Conservation (phyloP, 257 asterid species). For the Lavandula angustifolia region DNA sequence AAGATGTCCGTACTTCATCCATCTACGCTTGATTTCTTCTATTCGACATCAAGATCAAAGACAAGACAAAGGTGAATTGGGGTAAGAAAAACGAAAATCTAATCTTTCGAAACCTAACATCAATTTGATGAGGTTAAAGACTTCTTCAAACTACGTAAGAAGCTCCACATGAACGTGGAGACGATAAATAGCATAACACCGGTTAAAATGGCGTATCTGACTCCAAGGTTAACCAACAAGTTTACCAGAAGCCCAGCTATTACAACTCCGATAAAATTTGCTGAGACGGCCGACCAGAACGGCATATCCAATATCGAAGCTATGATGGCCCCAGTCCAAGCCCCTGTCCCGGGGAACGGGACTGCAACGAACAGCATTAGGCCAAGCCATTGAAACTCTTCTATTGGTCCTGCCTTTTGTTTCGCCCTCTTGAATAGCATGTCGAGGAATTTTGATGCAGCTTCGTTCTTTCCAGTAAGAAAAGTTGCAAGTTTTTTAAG, state of each 20-base stretch:
- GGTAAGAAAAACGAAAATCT: background rate
- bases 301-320: slow-evolving; percentile 82
- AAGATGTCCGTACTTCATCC: background rate
- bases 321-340: slow-evolving; percentile 86
- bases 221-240: slow-evolving; percentile 77
- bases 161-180: slow-evolving; percentile 81
- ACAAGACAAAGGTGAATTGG: background rate
- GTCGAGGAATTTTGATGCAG: slow-evolving; percentile 58
- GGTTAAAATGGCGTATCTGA: slow-evolving; percentile 58
- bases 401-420: slow-evolving; percentile 76
- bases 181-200: slow-evolving; percentile 61
- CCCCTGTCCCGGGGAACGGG: slow-evolving; percentile 91
- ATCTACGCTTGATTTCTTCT: background rate
- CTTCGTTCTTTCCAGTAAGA: slow-evolving; percentile 53
- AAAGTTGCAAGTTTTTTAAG: slow-evolving; percentile 58
- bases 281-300: slow-evolving; percentile 71
- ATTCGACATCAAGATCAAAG: background rate
- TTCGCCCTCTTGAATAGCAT: slow-evolving; percentile 60
- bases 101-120: background rate
- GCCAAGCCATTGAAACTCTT: slow-evolving; percentile 89
- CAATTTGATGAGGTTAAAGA: slow-evolving; percentile 44
- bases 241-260: slow-evolving; percentile 79
- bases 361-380: slow-evolving; percentile 89
- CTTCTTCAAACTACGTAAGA: slow-evolving; percentile 57
- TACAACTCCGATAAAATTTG: slow-evolving; percentile 81